Percentiles rank a stretch among this genome's conserved stretches.
These are phyloP conservation scores for Dryas drummondii DNA, from an alignment of 306 rosid genomes.

Conservation along the genomic window DNA sequence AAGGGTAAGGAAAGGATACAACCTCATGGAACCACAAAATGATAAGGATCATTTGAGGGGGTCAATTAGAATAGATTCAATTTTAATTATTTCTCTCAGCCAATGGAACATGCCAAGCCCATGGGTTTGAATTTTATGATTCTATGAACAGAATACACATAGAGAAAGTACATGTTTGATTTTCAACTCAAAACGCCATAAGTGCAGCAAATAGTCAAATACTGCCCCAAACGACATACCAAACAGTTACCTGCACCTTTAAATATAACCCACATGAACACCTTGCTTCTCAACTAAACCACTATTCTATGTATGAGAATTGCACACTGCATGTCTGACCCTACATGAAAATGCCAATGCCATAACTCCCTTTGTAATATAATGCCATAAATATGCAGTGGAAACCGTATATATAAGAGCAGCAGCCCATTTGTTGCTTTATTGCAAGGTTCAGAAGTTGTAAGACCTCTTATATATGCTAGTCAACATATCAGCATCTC, in stretches of 20 bases:
- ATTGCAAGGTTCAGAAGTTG: constrained; percentile 1
- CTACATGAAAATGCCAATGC: constrained; percentile 27
- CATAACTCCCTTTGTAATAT: not conserved
- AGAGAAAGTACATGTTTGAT: not conserved
- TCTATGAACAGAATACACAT: not conserved
- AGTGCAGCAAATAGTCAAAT: constrained; percentile 11
- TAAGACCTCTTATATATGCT: constrained; percentile 4
- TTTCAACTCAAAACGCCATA: not conserved
- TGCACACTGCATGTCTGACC: constrained; percentile 31
- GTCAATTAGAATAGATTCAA: no score
- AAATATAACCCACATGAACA: constrained; percentile 44
- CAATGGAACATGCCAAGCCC: constrained; percentile 4
- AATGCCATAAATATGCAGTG: constrained; percentile 10
- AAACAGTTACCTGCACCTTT: constrained; percentile 37
- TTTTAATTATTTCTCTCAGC: not conserved
- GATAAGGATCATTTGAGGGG: no score
- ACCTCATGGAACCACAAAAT: no score
- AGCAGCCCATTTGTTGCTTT: constrained; percentile 8
- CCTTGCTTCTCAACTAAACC: constrained; percentile 57
- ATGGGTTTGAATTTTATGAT: not conserved
- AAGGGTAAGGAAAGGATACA: no score
- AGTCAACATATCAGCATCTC: not conserved
- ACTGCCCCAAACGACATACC: constrained; percentile 18
- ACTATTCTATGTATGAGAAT: not conserved
- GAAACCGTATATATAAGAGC: constrained; percentile 42